phyloP scores from a whole-genome alignment of 2,329 filamentous ascomycete genomes.

The Claviceps citrina region DNA sequence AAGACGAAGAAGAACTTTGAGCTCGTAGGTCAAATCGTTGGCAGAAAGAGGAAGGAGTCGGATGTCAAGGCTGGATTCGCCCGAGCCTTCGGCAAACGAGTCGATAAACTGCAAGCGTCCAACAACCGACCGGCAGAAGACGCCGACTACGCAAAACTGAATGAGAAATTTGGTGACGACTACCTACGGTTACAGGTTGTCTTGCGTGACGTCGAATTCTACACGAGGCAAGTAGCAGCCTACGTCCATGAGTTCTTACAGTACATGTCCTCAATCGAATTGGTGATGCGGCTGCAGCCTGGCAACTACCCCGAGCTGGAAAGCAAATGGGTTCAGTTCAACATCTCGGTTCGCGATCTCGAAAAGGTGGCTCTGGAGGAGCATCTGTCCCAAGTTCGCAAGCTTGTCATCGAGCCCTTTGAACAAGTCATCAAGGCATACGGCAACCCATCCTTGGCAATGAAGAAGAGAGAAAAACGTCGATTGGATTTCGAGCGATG shows the following conservation, averaged over 20 bases:
- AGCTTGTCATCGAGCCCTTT: constrained; percentile 74
- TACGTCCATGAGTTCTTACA: constrained; percentile 70
- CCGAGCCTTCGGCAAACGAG: constrained; percentile 77
- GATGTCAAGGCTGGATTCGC: constrained; percentile 73
- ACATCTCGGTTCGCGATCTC: constrained; percentile 72
- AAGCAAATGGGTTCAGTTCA: constrained; percentile 87
- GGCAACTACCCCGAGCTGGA: constrained; percentile 71
- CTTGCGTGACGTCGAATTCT: constrained; percentile 83
- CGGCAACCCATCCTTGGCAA: constrained; percentile 69
- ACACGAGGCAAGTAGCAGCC: constrained; percentile 65
- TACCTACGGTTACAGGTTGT: constrained; percentile 87
- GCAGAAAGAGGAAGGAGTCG: constrained; percentile 73
- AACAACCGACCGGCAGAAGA: constrained; percentile 54
- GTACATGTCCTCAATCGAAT: constrained; percentile 67
- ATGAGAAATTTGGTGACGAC: constrained; percentile 81
- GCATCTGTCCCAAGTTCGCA: constrained; percentile 59
- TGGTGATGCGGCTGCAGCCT: constrained; percentile 57
- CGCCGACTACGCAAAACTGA: constrained; percentile 60
- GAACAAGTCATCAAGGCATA: constrained; percentile 65
- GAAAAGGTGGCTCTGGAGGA: constrained; percentile 69
- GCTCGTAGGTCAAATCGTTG: constrained; percentile 76
- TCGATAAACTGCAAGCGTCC: constrained; percentile 64
- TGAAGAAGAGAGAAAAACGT: constrained; percentile 91
- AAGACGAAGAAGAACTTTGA: constrained; percentile 91
- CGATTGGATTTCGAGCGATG: constrained; percentile 75